Conservation (phyloP, 139 green algal species). For the Bryopsis sp. region DNA sequence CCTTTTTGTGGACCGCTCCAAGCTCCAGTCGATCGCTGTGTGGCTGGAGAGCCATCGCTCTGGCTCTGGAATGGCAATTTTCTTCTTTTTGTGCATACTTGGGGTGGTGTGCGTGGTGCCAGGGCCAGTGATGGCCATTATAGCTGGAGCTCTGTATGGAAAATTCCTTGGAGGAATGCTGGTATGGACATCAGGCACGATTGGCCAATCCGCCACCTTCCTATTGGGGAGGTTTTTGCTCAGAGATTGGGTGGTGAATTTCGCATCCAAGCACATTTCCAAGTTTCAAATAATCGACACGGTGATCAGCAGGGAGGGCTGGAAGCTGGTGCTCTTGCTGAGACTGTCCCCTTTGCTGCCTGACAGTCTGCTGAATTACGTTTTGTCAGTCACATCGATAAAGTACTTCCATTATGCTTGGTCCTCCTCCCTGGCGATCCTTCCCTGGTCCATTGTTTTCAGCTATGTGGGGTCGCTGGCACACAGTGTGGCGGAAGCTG, state of each 20-base stretch:
- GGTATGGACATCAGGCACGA: neutral
- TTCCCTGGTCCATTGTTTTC: constrained; percentile 52
- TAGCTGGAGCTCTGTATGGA: constrained; percentile 10
- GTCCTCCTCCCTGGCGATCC: constrained; percentile 31
- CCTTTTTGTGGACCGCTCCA: neutral
- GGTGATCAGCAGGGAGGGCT: constrained; percentile 24
- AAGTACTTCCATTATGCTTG: constrained; percentile 36
- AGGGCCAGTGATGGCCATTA: constrained; percentile 2
- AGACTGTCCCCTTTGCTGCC: constrained; percentile 43
- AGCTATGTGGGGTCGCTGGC: constrained; percentile 65
- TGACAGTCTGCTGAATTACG: constrained; percentile 58
- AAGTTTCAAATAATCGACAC: constrained; percentile 3
- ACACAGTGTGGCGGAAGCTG: constrained; percentile 35
- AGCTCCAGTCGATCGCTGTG: neutral
- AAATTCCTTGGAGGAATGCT: neutral
- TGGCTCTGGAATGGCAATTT: neutral
- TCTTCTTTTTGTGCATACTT: neutral
- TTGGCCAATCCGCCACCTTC: constrained; percentile 3
- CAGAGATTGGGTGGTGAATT: constrained; percentile 1
- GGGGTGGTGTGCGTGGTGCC: constrained; percentile 1
- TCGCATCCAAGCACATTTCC: neutral
- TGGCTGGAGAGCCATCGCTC: neutral
- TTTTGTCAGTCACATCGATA: constrained; percentile 41
- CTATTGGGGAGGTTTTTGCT: constrained; percentile 15
- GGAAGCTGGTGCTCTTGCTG: constrained; percentile 50